These are phyloP conservation scores for Zygoascus sp. DNA, from an alignment of 1,139 yeast genomes.

Conservation along the genomic window DNA sequence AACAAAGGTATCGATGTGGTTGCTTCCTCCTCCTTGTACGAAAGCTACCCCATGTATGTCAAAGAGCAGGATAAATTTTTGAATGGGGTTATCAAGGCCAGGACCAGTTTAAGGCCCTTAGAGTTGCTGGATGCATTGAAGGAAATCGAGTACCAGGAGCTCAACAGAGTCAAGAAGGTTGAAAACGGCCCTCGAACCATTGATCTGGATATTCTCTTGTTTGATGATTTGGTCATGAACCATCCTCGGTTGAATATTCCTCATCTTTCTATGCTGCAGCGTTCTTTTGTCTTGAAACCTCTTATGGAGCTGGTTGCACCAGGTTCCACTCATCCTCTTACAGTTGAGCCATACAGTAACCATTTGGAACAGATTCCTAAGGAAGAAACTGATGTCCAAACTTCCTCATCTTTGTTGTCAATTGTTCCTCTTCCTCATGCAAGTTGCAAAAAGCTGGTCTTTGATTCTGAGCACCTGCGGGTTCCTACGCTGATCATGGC, in stretches of 20 bases:
- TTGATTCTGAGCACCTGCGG: slow-evolving; percentile 27
- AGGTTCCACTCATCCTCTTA: slow-evolving; percentile 65
- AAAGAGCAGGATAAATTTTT: slow-evolving; percentile 75
- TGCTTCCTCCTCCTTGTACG: slow-evolving; percentile 71
- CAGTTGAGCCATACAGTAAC: slow-evolving; percentile 71
- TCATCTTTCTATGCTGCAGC: slow-evolving; percentile 80
- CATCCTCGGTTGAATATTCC: slow-evolving; percentile 65
- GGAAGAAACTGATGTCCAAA: slow-evolving; percentile 32
- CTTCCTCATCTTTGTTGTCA: slow-evolving; percentile 29
- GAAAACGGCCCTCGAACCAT: slow-evolving; percentile 91
- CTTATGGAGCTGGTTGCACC: slow-evolving; percentile 73
- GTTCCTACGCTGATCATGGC: slow-evolving; percentile 59
- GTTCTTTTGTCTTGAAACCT: slow-evolving; percentile 88
- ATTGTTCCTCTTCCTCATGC: slow-evolving; percentile 31
- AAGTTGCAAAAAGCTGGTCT: slow-evolving; percentile 20
- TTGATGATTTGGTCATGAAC: slow-evolving; percentile 55
- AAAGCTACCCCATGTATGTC: slow-evolving; percentile 90
- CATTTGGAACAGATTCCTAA: slow-evolving; percentile 58
- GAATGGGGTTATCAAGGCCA: slow-evolving; percentile 76
- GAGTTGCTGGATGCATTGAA: slow-evolving; percentile 60
- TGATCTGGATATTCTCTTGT: slow-evolving; percentile 81
- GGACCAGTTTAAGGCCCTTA: slow-evolving; percentile 54
- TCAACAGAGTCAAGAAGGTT: slow-evolving; percentile 68
- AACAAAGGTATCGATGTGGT: slow-evolving; percentile 44
- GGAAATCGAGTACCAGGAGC: slow-evolving; percentile 65